phyloP scores from a whole-genome alignment of 352 stramenopile species.

The Phytopythium mirpurense region DNA sequence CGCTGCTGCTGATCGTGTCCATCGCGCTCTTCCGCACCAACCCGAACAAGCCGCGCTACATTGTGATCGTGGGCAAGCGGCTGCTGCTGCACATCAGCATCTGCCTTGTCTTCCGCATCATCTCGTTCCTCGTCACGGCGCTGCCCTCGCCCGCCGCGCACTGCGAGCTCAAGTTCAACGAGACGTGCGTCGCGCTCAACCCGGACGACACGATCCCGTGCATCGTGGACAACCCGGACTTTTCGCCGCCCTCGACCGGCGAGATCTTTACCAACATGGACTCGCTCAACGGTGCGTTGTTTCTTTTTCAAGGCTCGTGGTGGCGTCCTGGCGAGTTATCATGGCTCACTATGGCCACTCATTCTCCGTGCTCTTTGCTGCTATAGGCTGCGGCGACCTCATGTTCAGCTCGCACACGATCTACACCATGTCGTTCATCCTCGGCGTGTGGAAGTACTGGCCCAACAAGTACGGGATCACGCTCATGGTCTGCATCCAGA shows the following conservation, averaged over 20 bases:
- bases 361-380: background rate
- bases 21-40: slow-evolving; percentile 64
- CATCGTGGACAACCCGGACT: slow-evolving; percentile 65
- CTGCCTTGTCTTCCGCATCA: slow-evolving; percentile 59
- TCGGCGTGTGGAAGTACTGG: slow-evolving; percentile 86
- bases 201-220: slow-evolving; percentile 49
- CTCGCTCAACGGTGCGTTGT: slow-evolving; percentile 45
- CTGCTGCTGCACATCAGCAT: slow-evolving; percentile 78
- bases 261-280: slow-evolving; percentile 73
- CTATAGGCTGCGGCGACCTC: slow-evolving; percentile 73
- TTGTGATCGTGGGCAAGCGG: slow-evolving; percentile 79
- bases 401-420: slow-evolving; percentile 93
- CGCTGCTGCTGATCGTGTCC: slow-evolving; percentile 60
- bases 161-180: slow-evolving; percentile 70
- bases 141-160: slow-evolving; percentile 63
- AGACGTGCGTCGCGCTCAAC: slow-evolving; percentile 44
- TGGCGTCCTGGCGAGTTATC: too few species aligned
- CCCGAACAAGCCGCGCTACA: slow-evolving; percentile 57
- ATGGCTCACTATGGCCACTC: too few species aligned
- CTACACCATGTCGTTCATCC: slow-evolving; percentile 87
- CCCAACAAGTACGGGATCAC: slow-evolving; percentile 66
- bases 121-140: slow-evolving; percentile 77
- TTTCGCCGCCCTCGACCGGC: slow-evolving; percentile 39
- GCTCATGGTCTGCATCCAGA: slow-evolving; percentile 73
- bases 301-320: too few species aligned